phyloP scores from a whole-genome alignment of 306 rosid genomes.

The Argentina anserina region DNA sequence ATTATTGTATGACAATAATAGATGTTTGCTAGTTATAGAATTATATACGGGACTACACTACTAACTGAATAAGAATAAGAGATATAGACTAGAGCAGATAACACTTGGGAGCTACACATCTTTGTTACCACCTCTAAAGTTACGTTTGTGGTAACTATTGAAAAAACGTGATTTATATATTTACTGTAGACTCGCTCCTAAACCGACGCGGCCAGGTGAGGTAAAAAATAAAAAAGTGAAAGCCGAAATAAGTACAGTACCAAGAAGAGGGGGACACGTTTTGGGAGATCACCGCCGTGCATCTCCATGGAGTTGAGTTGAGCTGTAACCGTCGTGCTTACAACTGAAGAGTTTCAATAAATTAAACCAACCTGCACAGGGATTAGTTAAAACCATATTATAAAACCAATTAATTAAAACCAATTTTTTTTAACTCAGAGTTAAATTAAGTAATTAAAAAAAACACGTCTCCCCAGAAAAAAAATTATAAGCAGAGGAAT shows the following conservation, averaged over 20 bases:
- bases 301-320: constrained; percentile 11
- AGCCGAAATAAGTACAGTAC: constrained; percentile 10
- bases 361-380: constrained; percentile 18
- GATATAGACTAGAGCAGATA: too few relatives aligned
- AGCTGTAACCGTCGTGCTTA: constrained; percentile 40
- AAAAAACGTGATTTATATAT: neutral
- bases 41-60: too few relatives aligned
- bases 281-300: constrained; percentile 25
- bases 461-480: constrained; percentile 22
- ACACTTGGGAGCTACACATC: too few relatives aligned
- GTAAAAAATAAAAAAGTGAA: constrained; percentile 35
- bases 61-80: too few relatives aligned
- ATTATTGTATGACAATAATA: too few relatives aligned
- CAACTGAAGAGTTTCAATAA: constrained; percentile 19
- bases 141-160: neutral
- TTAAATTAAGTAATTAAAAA: neutral
- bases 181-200: constrained; percentile 22
- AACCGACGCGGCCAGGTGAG: constrained; percentile 18
- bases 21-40: too few relatives aligned
- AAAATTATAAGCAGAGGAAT: constrained; percentile 32
- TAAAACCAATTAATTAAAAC: neutral
- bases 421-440: constrained; percentile 11
- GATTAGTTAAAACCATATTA: constrained; percentile 9
- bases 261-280: constrained; percentile 27
- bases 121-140: neutral